Base-by-base conservation (phyloP, 495 filamentous ascomycete genomes). In the Lichina pygmaea region DNA sequence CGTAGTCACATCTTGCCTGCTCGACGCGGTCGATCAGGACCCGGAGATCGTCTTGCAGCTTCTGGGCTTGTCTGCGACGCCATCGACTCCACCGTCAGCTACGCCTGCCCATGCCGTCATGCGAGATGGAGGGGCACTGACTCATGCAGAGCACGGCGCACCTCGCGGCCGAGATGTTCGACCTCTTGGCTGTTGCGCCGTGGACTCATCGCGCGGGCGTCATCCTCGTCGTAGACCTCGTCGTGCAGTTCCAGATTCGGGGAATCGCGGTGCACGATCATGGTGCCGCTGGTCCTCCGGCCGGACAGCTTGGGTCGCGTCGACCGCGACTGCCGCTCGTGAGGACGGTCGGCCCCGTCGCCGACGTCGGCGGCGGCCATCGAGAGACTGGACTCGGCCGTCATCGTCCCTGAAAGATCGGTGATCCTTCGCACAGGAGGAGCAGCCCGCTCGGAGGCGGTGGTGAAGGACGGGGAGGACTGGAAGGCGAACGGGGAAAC, bases 141-240 rank as follows among this genome's bases (percentile, higher is more conserved):
- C 67, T 63, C 72, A 50, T 78, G 71, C 49, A 81, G 59, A 24
- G 71, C 68, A 50, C 69, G 60, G 42, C 75, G 68, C 42, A 85
- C 82, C 52, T 86, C 81, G 54, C 79, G 73, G 44, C 83, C 75
- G 63, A 97, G 67, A 51, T 70, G 70, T 53, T 93, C 80, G 32
- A 93, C 64, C 52, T 97, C 86, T 43, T 83, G 82, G 48, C 75
- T 91, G 51, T 80, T 91, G 52, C 86, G 68, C 49, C 86, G 71
- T 0, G 89, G 89, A 58, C 84, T 93, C 89, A 97, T 97, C 39
- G 83, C 77, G 47, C 86, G 66, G 37, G 86, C 85, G 57, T 94
- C 89, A 57, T 84, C 77, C 3, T 78, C 78, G 15, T 81, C 83
- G 49, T 77, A 70, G 48, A 74, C 67, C 57, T 76, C 70, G 37